phyloP scores from a whole-genome alignment of 345 rosid genomes.

The Salix koriyanagi region DNA sequence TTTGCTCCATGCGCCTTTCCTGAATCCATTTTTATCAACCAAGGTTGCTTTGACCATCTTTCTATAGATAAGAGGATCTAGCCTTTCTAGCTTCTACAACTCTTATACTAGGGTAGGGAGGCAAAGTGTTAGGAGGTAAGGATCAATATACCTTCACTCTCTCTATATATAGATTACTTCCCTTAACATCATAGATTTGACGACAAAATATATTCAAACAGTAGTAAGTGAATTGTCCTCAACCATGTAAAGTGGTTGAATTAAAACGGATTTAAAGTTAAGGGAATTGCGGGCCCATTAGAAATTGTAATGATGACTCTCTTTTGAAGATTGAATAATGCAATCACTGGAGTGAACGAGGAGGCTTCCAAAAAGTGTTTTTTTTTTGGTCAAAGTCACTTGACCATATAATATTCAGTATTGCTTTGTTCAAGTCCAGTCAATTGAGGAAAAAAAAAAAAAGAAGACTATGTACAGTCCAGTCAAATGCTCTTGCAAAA shows the following conservation, averaged over 20 bases:
- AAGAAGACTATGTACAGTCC: neutral
- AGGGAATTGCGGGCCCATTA: neutral
- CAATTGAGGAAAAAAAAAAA: neutral
- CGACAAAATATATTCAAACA: neutral
- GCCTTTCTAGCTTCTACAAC: neutral
- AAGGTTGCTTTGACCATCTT: conserved; percentile 37
- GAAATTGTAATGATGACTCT: neutral
- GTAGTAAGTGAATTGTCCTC: neutral
- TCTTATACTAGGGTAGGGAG: neutral
- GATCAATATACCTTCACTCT: no score
- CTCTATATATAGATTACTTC: no score
- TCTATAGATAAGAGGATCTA: neutral
- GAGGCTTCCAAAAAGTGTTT: neutral
- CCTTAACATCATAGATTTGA: neutral
- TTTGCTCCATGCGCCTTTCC: conserved; percentile 41
- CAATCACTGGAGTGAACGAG: neutral
- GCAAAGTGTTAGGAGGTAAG: neutral
- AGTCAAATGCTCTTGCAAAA: neutral
- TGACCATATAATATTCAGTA: neutral
- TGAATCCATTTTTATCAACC: conserved; percentile 32
- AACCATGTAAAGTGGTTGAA: neutral
- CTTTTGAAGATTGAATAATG: neutral
- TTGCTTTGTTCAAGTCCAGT: conserved; percentile 1
- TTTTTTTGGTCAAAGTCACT: neutral
- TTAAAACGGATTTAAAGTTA: neutral